phyloP scores from a whole-genome alignment of 2,329 filamentous ascomycete species.

The Xylariaceae sp. region DNA sequence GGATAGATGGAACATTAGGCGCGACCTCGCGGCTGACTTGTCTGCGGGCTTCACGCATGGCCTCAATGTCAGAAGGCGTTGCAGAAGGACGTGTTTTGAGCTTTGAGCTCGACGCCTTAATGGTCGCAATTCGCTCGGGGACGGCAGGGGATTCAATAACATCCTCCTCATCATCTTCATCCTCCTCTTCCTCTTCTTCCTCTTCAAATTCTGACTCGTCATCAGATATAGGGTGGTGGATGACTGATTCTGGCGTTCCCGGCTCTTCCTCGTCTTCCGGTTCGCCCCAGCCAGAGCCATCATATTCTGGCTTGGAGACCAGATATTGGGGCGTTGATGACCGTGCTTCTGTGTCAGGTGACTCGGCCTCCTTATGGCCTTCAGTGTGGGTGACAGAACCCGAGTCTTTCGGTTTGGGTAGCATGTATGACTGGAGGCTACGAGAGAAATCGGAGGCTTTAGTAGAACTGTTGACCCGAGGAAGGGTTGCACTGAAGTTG shows the following conservation, averaged over 20 bases:
- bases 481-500: conserved; percentile 35
- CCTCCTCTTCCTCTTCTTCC: conserved; percentile 32
- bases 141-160: conserved; percentile 56
- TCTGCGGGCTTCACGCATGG: conserved; percentile 81
- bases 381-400: conserved; percentile 31
- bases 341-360: conserved; percentile 33
- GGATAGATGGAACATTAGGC: conserved; percentile 54
- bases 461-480: conserved; percentile 33
- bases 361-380: conserved; percentile 29
- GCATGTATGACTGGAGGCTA: conserved; percentile 43
- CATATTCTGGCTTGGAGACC: conserved; percentile 56
- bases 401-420: conserved; percentile 37
- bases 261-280: conserved; percentile 54
- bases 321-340: conserved; percentile 46
- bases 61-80: conserved; percentile 74
- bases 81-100: conserved; percentile 85
- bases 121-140: conserved; percentile 78
- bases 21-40: conserved; percentile 70
- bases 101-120: conserved; percentile 78
- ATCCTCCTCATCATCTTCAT: conserved; percentile 36
- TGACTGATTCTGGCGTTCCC: conserved; percentile 82
- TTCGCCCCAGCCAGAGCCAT: conserved; percentile 50
- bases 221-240: conserved; percentile 63
- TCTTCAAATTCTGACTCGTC: conserved; percentile 34
- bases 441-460: conserved; percentile 38